Conservation (phyloP, 1,139 yeast species). For the Yamadazyma trypodendri region DNA sequence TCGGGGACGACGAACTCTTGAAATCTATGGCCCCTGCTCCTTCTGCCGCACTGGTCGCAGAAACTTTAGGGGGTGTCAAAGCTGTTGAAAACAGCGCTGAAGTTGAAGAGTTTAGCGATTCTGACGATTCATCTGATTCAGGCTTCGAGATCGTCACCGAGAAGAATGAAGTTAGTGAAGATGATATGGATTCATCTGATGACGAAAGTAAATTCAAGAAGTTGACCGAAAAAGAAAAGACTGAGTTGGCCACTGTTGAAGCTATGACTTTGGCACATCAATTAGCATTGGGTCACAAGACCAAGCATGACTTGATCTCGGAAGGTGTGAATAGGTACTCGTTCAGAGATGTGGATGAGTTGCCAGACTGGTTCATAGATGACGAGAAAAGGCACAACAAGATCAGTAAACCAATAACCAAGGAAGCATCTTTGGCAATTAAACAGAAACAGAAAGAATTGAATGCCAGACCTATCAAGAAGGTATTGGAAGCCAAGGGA, state of each 20-base stretch:
- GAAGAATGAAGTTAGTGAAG: conserved; percentile 23
- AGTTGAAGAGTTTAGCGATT: conserved; percentile 22
- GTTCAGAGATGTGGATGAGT: conserved; percentile 83
- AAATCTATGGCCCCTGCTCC: conserved; percentile 19
- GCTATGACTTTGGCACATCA: conserved; percentile 99
- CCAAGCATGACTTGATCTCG: conserved; percentile 78
- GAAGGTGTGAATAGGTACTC: conserved; percentile 92
- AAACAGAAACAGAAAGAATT: conserved; percentile 86
- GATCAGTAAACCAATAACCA: conserved; percentile 86
- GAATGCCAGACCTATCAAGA: conserved; percentile 97
- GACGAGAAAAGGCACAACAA: conserved; percentile 88
- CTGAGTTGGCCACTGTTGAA: conserved; percentile 87
- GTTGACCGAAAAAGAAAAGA: conserved; percentile 54
- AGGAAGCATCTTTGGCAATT: conserved; percentile 92
- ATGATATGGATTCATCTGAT: conserved; percentile 45
- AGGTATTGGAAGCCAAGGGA: conserved; percentile 95
- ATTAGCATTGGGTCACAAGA: conserved; percentile 83
- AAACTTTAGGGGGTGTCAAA: conserved; percentile 8
- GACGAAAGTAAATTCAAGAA: conserved; percentile 31
- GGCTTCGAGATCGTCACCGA: conserved; percentile 55
- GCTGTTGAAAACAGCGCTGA: conserved; percentile 8
- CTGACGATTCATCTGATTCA: conserved; percentile 33
- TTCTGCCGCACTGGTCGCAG: conserved; percentile 1
- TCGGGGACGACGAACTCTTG: conserved; percentile 47
- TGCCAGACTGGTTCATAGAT: conserved; percentile 95